phyloP scores from a whole-genome alignment of 148 eudicot genomes.

The Persicaria tinctoria region DNA sequence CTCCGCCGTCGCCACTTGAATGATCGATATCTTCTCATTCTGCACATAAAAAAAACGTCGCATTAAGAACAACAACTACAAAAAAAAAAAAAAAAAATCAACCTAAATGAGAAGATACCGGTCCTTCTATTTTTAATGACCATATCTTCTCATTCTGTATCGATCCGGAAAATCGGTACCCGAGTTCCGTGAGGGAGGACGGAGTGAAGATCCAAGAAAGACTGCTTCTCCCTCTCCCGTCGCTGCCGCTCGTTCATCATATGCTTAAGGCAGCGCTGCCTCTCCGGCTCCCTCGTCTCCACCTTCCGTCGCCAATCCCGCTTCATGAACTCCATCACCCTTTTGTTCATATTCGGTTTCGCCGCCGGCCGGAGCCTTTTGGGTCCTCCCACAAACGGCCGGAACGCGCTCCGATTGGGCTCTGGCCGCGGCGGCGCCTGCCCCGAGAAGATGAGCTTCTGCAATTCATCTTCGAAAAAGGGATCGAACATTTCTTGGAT shows the following conservation, averaged over 20 bases:
- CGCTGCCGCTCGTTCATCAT: slow-evolving; percentile 41
- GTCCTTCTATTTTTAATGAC: no score
- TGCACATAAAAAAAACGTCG: slow-evolving; percentile 12
- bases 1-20: slow-evolving; percentile 23
- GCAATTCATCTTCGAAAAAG: slow-evolving; percentile 19
- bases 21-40: slow-evolving; percentile 35
- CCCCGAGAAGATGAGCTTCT: neutral
- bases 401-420: slow-evolving; percentile 25
- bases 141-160: no score
- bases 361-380: neutral
- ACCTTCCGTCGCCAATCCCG: slow-evolving; percentile 12
- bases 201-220: slow-evolving; percentile 22
- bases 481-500: slow-evolving; percentile 19
- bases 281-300: slow-evolving; percentile 13
- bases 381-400: neutral
- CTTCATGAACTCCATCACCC: slow-evolving; percentile 30
- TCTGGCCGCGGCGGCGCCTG: slow-evolving; percentile 3
- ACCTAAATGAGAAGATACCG: neutral
- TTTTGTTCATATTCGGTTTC: slow-evolving; percentile 18
- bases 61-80: no score
- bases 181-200: slow-evolving; percentile 30
- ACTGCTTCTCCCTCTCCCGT: slow-evolving; percentile 31
- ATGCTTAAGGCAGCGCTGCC: slow-evolving; percentile 26
- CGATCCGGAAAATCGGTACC: slow-evolving; percentile 10
- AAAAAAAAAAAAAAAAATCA: neutral